Evolutionary conservation across 768 basidiomycete genomes (phyloP), one percentile per base, ranked within the genome.

Genomic region (Boletus edulis): DNA sequence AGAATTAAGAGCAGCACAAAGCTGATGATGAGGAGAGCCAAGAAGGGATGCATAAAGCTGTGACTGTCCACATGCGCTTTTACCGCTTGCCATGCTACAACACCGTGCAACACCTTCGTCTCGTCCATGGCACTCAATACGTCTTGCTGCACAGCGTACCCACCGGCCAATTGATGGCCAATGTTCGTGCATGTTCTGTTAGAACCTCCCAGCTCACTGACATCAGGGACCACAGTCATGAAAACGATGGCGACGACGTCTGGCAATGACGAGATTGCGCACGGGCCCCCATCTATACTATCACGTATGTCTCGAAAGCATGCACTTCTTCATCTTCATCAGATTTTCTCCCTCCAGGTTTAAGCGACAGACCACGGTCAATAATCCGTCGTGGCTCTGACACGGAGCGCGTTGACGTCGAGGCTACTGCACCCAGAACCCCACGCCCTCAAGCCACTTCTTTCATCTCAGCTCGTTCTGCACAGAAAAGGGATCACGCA

Each of bases 1-100:
- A 77, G 81, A 42, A 93, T 92, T 35, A 93, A 79, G 62, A 76
- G 76, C 49, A 88, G 78, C 55, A 89, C 88, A 61, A 84, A 77
- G 62, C 79, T 76, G 68, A 93, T 86, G 62, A 85, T 74, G 54
- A 93, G 72, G 47, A 80, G 74, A 29, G 85, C 85, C 54, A 85
- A 68, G 59, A 85, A 59, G 44, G 76, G 66, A 51, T 75, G 72
- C 78, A 80, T 80, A 29, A 58, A 53, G 54, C 31, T 31, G 60
- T 42, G 55, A 41, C 46, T 34, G 58, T 53, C 14, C 37, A 27
- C 38, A 42, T 34, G 24, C 27, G 34, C 40, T 18, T 38, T 58
- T 52, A 22, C 24, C 47, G 20, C 34, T 38, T 40, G 50, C 46
- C 58, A 68, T 69, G 67, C 46, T 62, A 20, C 58, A 45, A 34